These are phyloP conservation scores for Scheffersomyces insectosa DNA, from an alignment of 1,139 yeast genomes.

Conservation along the genomic window DNA sequence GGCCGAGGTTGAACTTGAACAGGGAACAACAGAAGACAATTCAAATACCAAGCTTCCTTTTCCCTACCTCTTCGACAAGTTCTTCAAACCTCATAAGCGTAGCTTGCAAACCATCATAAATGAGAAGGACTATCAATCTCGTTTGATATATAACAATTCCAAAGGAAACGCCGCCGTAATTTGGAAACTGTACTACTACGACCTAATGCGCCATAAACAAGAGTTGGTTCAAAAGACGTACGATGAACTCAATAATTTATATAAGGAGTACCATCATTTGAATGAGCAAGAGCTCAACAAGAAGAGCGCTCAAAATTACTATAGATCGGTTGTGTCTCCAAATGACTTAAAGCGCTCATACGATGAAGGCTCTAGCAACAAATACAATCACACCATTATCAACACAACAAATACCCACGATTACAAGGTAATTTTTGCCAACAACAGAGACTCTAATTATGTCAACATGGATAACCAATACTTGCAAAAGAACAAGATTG, in stretches of 20 bases:
- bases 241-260: slow-evolving; percentile 24
- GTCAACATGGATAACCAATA: slow-evolving; percentile 23
- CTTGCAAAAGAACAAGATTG: slow-evolving; percentile 32
- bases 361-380: slow-evolving; percentile 3
- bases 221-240: slow-evolving; percentile 24
- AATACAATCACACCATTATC: not conserved
- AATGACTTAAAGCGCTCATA: slow-evolving; percentile 14
- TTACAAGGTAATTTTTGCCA: slow-evolving; percentile 6
- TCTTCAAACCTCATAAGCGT: slow-evolving; percentile 24
- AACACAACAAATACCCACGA: slow-evolving; percentile 8
- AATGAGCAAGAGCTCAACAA: slow-evolving; percentile 14
- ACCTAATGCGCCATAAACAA: slow-evolving; percentile 24
- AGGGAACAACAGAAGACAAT: slow-evolving; percentile 4
- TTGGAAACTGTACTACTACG: slow-evolving; percentile 35
- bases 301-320: slow-evolving; percentile 27
- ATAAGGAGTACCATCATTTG: slow-evolving; percentile 26
- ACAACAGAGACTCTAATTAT: slow-evolving; percentile 29
- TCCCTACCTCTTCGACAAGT: slow-evolving; percentile 26
- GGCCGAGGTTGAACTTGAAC: slow-evolving; percentile 10
- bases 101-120: slow-evolving; percentile 26
- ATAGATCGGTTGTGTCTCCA: slow-evolving; percentile 28
- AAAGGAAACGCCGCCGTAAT: slow-evolving; percentile 30
- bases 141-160: slow-evolving; percentile 22
- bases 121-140: slow-evolving; percentile 33
- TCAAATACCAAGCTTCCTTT: slow-evolving; percentile 27